Evolutionary conservation across 495 filamentous ascomycete species (phyloP).

Genomic region (Aspergillus leporis): DNA sequence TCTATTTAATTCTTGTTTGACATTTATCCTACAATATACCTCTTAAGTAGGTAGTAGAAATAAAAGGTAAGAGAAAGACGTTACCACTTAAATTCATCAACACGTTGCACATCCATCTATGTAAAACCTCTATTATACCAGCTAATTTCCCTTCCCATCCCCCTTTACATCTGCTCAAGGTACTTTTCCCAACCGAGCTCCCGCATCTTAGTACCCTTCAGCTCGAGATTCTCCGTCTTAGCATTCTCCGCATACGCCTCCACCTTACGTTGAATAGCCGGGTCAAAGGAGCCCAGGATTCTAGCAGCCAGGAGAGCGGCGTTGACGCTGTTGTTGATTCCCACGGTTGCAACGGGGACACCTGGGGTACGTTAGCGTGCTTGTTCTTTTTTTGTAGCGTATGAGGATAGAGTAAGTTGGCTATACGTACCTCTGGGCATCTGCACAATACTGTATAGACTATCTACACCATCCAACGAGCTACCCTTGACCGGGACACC

Average conservation of each 20-base stretch:
- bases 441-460: slow-evolving; percentile 85
- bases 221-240: slow-evolving; percentile 65
- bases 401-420: neutral
- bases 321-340: slow-evolving; percentile 92
- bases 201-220: slow-evolving; percentile 47
- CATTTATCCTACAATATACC: neutral
- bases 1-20: no score
- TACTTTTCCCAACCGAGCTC: slow-evolving; percentile 73
- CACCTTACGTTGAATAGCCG: slow-evolving; percentile 58
- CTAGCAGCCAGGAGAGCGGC: slow-evolving; percentile 86
- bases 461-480: slow-evolving; percentile 85
- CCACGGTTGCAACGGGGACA: slow-evolving; percentile 84
- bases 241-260: slow-evolving; percentile 67
- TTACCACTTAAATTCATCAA: slow-evolving; percentile 9
- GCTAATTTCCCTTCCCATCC: slow-evolving; percentile 9
- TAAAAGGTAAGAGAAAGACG: neutral
- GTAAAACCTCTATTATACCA: slow-evolving; percentile 9
- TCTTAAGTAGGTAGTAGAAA: slow-evolving; percentile 8
- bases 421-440: slow-evolving; percentile 71
- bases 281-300: slow-evolving; percentile 73
- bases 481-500: slow-evolving; percentile 90
- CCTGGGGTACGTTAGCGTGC: slow-evolving; percentile 38
- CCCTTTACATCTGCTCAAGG: slow-evolving; percentile 53
- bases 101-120: neutral
- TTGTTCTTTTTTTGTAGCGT: no score